Conservation (phyloP, 768 basidiomycete species). For the Strobilomyces echinocephalus region DNA sequence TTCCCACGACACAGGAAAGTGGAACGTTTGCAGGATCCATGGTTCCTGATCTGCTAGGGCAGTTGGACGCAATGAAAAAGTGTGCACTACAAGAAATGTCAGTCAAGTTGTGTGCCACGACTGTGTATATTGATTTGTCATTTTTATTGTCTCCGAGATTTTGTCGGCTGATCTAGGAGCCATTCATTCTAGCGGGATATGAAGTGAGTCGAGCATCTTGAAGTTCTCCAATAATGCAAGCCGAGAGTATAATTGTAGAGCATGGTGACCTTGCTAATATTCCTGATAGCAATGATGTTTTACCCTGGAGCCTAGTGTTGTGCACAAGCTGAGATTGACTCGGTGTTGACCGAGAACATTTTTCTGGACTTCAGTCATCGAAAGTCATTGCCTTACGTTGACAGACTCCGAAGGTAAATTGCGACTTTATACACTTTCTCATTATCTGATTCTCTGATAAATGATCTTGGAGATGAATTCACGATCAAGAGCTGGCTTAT, state of each 20-base stretch:
- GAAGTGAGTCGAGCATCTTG: conserved; percentile 16
- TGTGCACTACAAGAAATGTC: conserved; percentile 15
- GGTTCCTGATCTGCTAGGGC: conserved; percentile 25
- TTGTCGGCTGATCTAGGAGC: not conserved
- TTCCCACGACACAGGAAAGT: conserved; percentile 12
- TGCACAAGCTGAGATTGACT: conserved; percentile 30
- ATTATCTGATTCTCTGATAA: too few relatives aligned
- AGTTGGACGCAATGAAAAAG: conserved; percentile 15
- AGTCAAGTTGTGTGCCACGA: conserved; percentile 27
- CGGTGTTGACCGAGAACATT: conserved; percentile 7
- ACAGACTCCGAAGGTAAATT: too few relatives aligned
- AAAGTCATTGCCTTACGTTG: conserved; percentile 24
- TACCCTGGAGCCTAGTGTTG: conserved; percentile 28
- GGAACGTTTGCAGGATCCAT: conserved; percentile 26
- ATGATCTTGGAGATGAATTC: too few relatives aligned
- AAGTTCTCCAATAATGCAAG: not conserved
- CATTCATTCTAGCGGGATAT: conserved; percentile 20
- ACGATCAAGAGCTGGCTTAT: too few relatives aligned
- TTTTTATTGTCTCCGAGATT: not conserved
- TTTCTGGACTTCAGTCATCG: conserved; percentile 27
- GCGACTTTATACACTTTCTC: too few relatives aligned
- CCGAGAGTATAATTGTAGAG: conserved; percentile 13
- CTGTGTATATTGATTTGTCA: conserved; percentile 27
- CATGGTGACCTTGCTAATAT: conserved; percentile 19
- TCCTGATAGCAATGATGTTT: conserved; percentile 28